phyloP scores from a whole-genome alignment of 768 basidiomycete genomes.

The Chalciporus chontae region DNA sequence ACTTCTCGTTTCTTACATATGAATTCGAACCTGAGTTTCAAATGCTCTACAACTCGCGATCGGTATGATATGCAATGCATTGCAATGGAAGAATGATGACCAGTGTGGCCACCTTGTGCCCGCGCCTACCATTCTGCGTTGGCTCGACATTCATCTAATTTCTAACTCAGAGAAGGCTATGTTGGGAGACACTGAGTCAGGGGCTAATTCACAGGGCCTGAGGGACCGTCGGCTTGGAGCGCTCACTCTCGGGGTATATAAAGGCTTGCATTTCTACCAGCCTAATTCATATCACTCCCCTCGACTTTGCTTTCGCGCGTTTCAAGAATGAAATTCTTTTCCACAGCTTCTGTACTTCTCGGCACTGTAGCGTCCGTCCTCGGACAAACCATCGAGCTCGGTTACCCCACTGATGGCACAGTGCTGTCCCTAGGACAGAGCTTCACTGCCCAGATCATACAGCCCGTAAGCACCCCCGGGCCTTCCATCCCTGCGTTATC shows the following conservation, averaged over 20 bases:
- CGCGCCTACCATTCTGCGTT: too few relatives aligned
- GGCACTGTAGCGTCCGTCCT: constrained; percentile 10
- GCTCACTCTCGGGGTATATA: constrained; percentile 3
- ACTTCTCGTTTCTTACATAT: too few relatives aligned
- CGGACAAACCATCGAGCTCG: constrained; percentile 28
- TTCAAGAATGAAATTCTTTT: constrained; percentile 17
- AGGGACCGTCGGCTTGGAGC: too few relatives aligned
- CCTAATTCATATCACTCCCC: too few relatives aligned
- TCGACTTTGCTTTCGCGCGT: neutral
- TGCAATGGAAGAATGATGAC: too few relatives aligned
- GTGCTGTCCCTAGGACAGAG: constrained; percentile 14
- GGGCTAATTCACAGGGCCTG: too few relatives aligned
- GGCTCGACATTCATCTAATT: too few relatives aligned
- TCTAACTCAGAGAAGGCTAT: too few relatives aligned
- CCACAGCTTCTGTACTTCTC: constrained; percentile 5
- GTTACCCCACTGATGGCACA: constrained; percentile 18
- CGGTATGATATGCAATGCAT: too few relatives aligned
- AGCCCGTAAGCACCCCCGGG: constrained; percentile 20
- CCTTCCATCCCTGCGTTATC: neutral
- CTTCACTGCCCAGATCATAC: constrained; percentile 18
- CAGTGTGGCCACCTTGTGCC: too few relatives aligned
- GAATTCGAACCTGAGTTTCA: too few relatives aligned
- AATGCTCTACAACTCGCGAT: too few relatives aligned
- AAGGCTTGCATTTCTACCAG: neutral
- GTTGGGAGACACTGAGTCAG: neutral